Conservation (phyloP, 805 yeast genomes). For the Spencermartinsiella europaea region DNA sequence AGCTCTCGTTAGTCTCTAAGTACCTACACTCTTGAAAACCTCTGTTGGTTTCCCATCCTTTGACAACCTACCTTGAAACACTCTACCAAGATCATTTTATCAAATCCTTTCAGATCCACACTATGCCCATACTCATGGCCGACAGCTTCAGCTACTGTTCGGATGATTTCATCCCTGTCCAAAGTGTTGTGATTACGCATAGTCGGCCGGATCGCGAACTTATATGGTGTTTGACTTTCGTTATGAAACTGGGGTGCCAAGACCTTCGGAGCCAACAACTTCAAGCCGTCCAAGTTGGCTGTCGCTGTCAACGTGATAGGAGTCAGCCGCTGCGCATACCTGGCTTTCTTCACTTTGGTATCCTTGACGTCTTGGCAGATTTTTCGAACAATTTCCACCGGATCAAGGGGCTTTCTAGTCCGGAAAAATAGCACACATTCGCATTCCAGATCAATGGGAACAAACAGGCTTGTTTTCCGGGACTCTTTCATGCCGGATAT, state of each 20-base stretch:
- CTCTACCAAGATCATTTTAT: constrained; percentile 74
- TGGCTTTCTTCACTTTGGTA: constrained; percentile 47
- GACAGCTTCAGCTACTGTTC: constrained; percentile 62
- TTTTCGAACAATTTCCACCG: constrained; percentile 61
- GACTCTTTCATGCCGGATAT: constrained; percentile 47
- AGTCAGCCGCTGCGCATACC: constrained; percentile 73
- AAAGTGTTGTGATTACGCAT: constrained; percentile 73
- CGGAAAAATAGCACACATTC: constrained; percentile 71
- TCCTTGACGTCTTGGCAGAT: constrained; percentile 58
- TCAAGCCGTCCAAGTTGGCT: constrained; percentile 64
- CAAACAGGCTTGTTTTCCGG: constrained; percentile 21
- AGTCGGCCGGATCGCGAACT: constrained; percentile 77
- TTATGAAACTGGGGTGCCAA: constrained; percentile 64
- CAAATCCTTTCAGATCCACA: constrained; percentile 76
- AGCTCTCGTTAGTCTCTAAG: constrained; percentile 36
- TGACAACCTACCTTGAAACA: constrained; percentile 58
- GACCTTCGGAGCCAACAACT: constrained; percentile 53
- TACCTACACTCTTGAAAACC: neutral
- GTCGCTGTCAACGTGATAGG: constrained; percentile 75
- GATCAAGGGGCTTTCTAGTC: constrained; percentile 70
- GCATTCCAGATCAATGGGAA: constrained; percentile 28
- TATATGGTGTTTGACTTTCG: constrained; percentile 33
- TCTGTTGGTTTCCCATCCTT: too few relatives aligned
- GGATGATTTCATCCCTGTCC: constrained; percentile 68
- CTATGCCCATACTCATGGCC: constrained; percentile 65